Evolutionary conservation across 1,284 basidiomycete species (phyloP).

Genomic region (Marasmius fiardii): DNA sequence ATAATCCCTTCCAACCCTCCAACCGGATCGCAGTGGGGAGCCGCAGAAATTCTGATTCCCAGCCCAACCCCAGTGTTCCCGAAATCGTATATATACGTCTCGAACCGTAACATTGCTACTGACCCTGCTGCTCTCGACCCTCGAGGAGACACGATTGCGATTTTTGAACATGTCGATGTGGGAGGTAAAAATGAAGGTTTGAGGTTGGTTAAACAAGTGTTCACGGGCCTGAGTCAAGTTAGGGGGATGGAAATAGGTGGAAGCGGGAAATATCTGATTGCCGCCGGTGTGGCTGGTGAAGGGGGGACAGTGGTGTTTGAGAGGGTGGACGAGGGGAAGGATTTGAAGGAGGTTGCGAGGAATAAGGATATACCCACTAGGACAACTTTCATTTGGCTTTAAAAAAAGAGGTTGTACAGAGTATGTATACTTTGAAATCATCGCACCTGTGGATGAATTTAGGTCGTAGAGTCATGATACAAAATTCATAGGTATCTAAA

Average conservation of each 20-base stretch:
- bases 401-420: neutral
- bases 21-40: constrained; percentile 39
- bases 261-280: constrained; percentile 42
- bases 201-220: constrained; percentile 43
- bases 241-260: constrained; percentile 48
- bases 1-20: constrained; percentile 42
- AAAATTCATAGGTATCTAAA: no score
- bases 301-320: constrained; percentile 51
- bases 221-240: constrained; percentile 48
- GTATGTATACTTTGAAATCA: neutral
- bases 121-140: constrained; percentile 39
- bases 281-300: constrained; percentile 38
- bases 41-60: constrained; percentile 56
- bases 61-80: constrained; percentile 38
- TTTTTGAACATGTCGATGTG: constrained; percentile 36
- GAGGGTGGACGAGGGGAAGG: constrained; percentile 42
- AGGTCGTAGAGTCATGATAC: no score
- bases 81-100: constrained; percentile 52
- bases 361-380: constrained; percentile 33
- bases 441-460: no score
- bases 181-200: constrained; percentile 24
- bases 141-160: constrained; percentile 59
- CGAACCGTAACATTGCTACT: constrained; percentile 46
- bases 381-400: constrained; percentile 48
- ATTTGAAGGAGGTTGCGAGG: constrained; percentile 36